phyloP scores from a whole-genome alignment of 495 filamentous ascomycete species.

The Friedmanniomyces endolithicus region DNA sequence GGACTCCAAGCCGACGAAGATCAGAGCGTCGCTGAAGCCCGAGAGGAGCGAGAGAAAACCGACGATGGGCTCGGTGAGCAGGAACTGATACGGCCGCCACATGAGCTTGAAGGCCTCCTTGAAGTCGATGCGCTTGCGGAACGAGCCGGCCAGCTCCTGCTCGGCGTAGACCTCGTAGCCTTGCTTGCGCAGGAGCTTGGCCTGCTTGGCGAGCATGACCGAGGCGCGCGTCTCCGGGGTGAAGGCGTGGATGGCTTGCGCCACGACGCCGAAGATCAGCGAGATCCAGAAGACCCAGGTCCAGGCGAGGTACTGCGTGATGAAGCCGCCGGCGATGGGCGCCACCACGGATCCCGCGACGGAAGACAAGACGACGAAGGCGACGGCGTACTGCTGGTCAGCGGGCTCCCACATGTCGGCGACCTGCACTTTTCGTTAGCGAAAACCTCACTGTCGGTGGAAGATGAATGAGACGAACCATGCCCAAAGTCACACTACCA shows the following conservation, averaged over 20 bases:
- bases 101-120: slow-evolving; percentile 7
- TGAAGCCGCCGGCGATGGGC: slow-evolving; percentile 66
- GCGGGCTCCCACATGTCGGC: slow-evolving; percentile 69
- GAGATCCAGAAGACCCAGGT: slow-evolving; percentile 56
- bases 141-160: slow-evolving; percentile 39
- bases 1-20: slow-evolving; percentile 64
- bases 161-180: slow-evolving; percentile 36
- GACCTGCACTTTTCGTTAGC: slow-evolving; percentile 18
- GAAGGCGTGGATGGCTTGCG: slow-evolving; percentile 53
- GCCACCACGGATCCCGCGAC: slow-evolving; percentile 64
- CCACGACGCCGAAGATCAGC: slow-evolving; percentile 55
- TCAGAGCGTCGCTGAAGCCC: slow-evolving; percentile 65
- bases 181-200: slow-evolving; percentile 49
- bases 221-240: slow-evolving; percentile 56
- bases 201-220: slow-evolving; percentile 51
- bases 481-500: slow-evolving; percentile 68
- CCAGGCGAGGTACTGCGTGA: slow-evolving; percentile 54
- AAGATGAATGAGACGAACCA: slow-evolving; percentile 32
- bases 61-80: slow-evolving; percentile 63
- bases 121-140: slow-evolving; percentile 49
- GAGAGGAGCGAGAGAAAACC: slow-evolving; percentile 56
- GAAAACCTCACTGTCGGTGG: not conserved
- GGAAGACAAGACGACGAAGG: slow-evolving; percentile 63
- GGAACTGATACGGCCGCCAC: slow-evolving; percentile 35
- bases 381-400: slow-evolving; percentile 61